Base-by-base conservation (phyloP, 2,329 filamentous ascomycete species). In the Torrubiella hemipterigena region DNA sequence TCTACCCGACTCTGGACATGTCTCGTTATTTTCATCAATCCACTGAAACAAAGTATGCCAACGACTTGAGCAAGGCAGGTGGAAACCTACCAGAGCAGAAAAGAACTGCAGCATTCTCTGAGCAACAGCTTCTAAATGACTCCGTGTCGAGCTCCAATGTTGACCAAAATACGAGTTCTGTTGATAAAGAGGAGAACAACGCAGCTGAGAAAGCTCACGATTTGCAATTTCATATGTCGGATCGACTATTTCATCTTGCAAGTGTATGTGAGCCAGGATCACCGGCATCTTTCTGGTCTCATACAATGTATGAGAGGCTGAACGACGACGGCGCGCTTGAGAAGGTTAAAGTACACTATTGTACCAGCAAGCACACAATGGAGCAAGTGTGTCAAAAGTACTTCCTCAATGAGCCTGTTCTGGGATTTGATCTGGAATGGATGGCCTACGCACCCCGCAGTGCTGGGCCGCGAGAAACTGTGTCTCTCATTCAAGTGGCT, bases 361-460 rank as follows among this genome's bases (percentile, higher is more conserved):
- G 85, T 60, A 74, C 61, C 29, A 79, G 63, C 34, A 69, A 67
- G 27, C 60, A 73, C 21, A 72, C 70, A 3, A 79, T 81, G 13
- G 84, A 95, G 50, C 55, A 61, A 6, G 67, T 81, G 7, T 63
- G 73, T 36, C 53, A 72, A 36, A 53, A 69, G 35, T 65, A 79
- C 35, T 94, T 95, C 42, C 48, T 76, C 23, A 42, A 67, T 17
- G 74, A 91, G 45, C 63, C 72, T 23, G 55, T 93, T 3, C 51
- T 95, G n/a, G 87, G 87, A 0, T 85, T 95, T 38, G 87, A 95
- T 46, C 67, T 95, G 38, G 89, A 95, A 58, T 95, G 89, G 87
- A 65, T 73, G 31, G 41, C 61, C 2, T 59, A 67, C 6, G 64
- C 73, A 1, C 58, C 48, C 6, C 61, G 50, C 14, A 44, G 40